Evolutionary conservation across 768 basidiomycete species (phyloP), one percentile per base, ranked within the genome.

Genomic region (Cyathus striatus): DNA sequence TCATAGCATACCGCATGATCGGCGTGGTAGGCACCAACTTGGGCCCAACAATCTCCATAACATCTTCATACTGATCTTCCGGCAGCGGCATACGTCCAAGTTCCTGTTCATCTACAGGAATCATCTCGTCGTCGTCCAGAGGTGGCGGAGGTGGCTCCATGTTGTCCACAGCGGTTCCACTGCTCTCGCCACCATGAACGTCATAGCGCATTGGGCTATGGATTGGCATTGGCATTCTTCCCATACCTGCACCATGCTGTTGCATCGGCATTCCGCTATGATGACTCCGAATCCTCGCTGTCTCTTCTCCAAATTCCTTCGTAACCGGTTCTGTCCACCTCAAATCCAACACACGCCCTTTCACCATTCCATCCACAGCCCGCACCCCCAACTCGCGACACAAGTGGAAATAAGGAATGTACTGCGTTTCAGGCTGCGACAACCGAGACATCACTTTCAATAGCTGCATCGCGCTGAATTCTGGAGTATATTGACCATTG

Each of bases 331-430:
- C 83, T 39, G 83, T 86, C 86, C 86, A 89, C 40, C 86, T 70
- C 49, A 89, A 57, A 56, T 88, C 85, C 42, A 89, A 60, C 39
- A 91, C 78, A 41, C 81, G 73, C 1, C 81, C 86, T 47, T 81
- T 80, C 37, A 92, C 77, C 86, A 91, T 86, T 21, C 85, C 88
- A 55, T 91, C 90, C 6, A 91, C 86, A 4, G 86, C 85, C 6
- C 79, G 72, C 36, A 86, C 86, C 3, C 90, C 90, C n/a, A 91
- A 64, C 59, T 91, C 87, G 30, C 86, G 73, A 53, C 88, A 91
- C 12, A 91, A 72, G 47, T 82, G 66, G 60, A 92, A 92, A 59
- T 92, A 92, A 2, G 85, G 76, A 39, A 91, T 67, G 48, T 82
- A 79, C 9, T 68, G 73, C 39, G 78, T 73, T 34, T 76, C 76